A percentile compares a stretch with the other conserved stretches of the same genome.
Evolutionary conservation across 495 filamentous ascomycete species (phyloP).

Genomic region (Thermochaetoides thermophila): DNA sequence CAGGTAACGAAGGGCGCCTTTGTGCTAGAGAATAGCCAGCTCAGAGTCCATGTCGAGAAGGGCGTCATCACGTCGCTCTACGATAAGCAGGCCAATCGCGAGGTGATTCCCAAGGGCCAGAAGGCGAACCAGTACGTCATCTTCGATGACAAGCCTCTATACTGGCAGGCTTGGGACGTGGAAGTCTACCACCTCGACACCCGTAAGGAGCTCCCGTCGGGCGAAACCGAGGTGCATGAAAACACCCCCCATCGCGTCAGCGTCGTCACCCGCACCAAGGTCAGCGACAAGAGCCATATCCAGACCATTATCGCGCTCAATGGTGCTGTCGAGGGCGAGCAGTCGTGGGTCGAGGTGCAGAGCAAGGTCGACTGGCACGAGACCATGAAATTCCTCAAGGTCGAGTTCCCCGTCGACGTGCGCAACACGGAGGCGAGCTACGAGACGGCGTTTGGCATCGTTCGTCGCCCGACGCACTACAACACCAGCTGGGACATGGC

Average conservation of each 20-base stretch:
- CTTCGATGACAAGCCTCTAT: slow-evolving; percentile 94
- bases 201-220: slow-evolving; percentile 53
- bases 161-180: slow-evolving; percentile 99
- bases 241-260: slow-evolving; percentile 59
- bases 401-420: slow-evolving; percentile 92
- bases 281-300: slow-evolving; percentile 76
- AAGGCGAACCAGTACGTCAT: slow-evolving; percentile 89
- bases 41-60: slow-evolving; percentile 52
- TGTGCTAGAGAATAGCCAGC: slow-evolving; percentile 58
- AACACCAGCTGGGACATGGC: slow-evolving; percentile 99
- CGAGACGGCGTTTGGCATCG: slow-evolving; percentile 85
- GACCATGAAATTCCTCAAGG: slow-evolving; percentile 95
- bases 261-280: slow-evolving; percentile 65
- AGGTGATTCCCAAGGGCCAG: slow-evolving; percentile 61
- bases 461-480: slow-evolving; percentile 82
- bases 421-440: slow-evolving; percentile 88
- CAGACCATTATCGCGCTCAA: slow-evolving; percentile 73
- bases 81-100: slow-evolving; percentile 52
- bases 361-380: slow-evolving; percentile 87
- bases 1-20: slow-evolving; percentile 58
- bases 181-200: slow-evolving; percentile 91
- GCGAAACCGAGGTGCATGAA: slow-evolving; percentile 56
- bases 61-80: slow-evolving; percentile 73
- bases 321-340: slow-evolving; percentile 45
- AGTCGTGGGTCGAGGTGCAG: slow-evolving; percentile 60